Base-by-base conservation (phyloP, 2,329 filamentous ascomycete species). In the Xylariales sp. region DNA sequence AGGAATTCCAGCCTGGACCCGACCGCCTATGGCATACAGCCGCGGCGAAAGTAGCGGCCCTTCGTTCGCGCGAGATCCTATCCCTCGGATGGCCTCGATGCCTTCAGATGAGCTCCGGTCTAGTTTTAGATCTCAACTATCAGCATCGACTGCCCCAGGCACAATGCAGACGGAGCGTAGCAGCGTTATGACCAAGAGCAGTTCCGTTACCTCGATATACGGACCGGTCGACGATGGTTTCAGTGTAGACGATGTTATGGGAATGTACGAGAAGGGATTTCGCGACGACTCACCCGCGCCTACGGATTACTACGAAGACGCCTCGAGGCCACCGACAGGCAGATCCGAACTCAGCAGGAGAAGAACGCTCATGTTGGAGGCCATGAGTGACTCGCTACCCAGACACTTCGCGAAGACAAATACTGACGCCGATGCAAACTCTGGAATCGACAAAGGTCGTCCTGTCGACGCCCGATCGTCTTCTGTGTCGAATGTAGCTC, bases 171-270 rank as follows among this genome's bases (percentile, higher is more conserved):
- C 88, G 1, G 87, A 91, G 57, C 76, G 87, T 46, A 94, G 87
- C 60, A 95, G 89, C 56, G 73, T 93, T 37, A 61, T 84, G 49
- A 93, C 88, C 3, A 88, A 86, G 52, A 79, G 80, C 46, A 94
- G 86, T 67, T 89, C 86, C 2, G 73, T 82, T 40, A 84, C 66
- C 65, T 93, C 70, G 47, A 74, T 73, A 62, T 69, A 70, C 48
- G 63, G 50, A 39, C 55, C 50, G 31, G 57, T 52, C 40, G 61
- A 68, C 48, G 78, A 81, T 48, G 76, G 75, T 29, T 69, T 77
- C 42, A 81, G 77, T 52, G 67, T 84, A 22, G 78, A 83, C 51
- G 79, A 84, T 66, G 74, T 88, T 41, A 83, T 87, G 63, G 80
- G 76, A 56, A 81, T 82, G 68, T 85, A 84, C 58, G 80, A 82